Base-by-base conservation (phyloP, 1,139 yeast species). In the Waltiozyma solani region DNA sequence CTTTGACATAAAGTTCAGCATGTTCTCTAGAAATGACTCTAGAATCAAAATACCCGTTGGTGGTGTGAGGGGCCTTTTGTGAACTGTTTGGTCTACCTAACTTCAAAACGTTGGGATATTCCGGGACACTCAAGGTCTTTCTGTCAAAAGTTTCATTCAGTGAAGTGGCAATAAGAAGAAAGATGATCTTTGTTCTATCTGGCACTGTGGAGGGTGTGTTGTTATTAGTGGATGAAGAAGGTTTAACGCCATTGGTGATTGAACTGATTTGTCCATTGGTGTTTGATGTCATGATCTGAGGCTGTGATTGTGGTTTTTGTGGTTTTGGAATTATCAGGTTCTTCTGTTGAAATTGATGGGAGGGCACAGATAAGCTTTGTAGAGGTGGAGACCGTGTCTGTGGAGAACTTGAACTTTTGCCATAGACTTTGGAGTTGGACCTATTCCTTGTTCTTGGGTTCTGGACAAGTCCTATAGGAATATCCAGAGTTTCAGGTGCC, bases 31-130 rank as follows among this genome's bases (percentile, higher is more conserved):
- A 81, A 38, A 91, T 69, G 13, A 93, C 98, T 31, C 98, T 67
- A 9, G 96, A 86, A 57, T 91, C 98, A 55, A 91, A 91, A 58
- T 75, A 89, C 1, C 98, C 98, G 57, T 93, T 93, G 32, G 83
- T 79, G 8, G 81, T 73, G 41, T 79, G 76, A 11, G 95, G 89
- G 46, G 73, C 72, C 38, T 82, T 75, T 49, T 76, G 81, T 15
- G 82, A 74, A 41, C 83, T 86, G 35, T 80, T 51, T 12, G 84
- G 98, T 40, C 99, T 71, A 1, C 99, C 98, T 21, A 91, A 67
- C 53, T 85, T 85, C 40, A 91, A 63, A 2, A 87, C 79, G 20
- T 85, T 89, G 0, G 99, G 98, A 44, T 68, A 71, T 43, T 73
- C 71, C 1, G 97, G 96, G 8, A 93, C 78, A 21, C 76, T 76